Evolutionary conservation across 768 basidiomycete species (phyloP).

Genomic region (Phaeolepiota aurea): DNA sequence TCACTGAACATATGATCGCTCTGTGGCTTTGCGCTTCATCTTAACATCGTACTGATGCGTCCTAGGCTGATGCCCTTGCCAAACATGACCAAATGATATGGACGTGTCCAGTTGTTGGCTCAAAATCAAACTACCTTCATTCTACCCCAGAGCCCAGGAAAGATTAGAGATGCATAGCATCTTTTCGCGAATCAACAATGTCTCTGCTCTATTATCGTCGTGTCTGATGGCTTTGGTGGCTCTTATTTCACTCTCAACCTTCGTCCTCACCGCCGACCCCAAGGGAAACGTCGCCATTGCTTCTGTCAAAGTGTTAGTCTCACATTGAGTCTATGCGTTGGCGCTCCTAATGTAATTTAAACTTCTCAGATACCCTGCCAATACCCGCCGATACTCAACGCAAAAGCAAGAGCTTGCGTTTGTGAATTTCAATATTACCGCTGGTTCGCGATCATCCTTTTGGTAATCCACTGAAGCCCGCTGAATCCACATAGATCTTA

Average conservation of each 20-base stretch:
- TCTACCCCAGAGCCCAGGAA: neutral
- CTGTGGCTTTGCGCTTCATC: neutral
- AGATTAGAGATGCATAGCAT: slow-evolving; percentile 54
- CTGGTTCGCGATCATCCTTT: slow-evolving; percentile 42
- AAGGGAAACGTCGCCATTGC: slow-evolving; percentile 50
- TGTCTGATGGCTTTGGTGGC: slow-evolving; percentile 67
- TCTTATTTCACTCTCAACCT: slow-evolving; percentile 66
- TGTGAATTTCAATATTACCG: slow-evolving; percentile 72
- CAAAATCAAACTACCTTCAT: neutral
- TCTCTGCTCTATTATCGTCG: slow-evolving; percentile 65
- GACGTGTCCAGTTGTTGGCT: neutral
- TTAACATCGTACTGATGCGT: neutral
- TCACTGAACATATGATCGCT: too few relatives aligned
- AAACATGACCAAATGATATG: slow-evolving; percentile 9
- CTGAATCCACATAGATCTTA: slow-evolving; percentile 45
- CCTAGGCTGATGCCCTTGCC: slow-evolving; percentile 3
- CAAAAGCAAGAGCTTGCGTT: slow-evolving; percentile 72
- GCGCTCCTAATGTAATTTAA: neutral
- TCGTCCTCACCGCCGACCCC: slow-evolving; percentile 52
- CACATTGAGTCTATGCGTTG: too few relatives aligned
- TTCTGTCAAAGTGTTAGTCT: slow-evolving; percentile 69
- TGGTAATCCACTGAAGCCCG: slow-evolving; percentile 1
- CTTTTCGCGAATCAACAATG: slow-evolving; percentile 64
- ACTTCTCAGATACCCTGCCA: slow-evolving; percentile 34
- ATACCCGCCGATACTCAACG: slow-evolving; percentile 44